Evolutionary conservation across 2,329 filamentous ascomycete genomes (phyloP).

Genomic region (Metarhizium guizhouense): DNA sequence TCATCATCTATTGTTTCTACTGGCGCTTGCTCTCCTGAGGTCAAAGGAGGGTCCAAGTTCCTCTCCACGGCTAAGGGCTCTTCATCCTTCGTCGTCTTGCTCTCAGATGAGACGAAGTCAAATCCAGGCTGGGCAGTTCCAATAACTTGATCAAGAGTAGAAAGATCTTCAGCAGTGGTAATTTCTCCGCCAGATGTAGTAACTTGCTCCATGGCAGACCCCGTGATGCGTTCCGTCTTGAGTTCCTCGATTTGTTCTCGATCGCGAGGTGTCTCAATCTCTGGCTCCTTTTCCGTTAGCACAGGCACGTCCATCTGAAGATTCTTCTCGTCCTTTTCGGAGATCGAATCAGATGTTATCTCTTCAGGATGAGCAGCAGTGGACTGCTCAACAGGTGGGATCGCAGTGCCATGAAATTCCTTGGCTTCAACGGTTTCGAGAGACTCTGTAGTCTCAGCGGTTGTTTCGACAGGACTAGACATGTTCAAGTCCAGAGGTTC

Average conservation of each 20-base stretch:
- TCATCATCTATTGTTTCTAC: neutral
- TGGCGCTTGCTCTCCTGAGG: neutral
- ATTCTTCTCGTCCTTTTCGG: conserved; percentile 8
- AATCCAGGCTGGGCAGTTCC: neutral
- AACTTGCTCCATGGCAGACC: neutral
- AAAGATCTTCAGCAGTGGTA: neutral
- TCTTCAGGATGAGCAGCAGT: conserved; percentile 4
- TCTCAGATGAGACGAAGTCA: conserved; percentile 1
- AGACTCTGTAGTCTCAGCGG: neutral
- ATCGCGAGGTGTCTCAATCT: neutral
- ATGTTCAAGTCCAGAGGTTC: neutral
- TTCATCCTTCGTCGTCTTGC: conserved; percentile 10
- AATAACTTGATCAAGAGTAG: neutral
- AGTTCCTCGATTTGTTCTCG: neutral
- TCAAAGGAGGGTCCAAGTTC: too few relatives aligned
- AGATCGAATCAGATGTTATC: neutral
- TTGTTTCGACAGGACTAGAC: neutral
- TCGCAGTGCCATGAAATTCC: neutral
- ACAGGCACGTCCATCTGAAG: conserved; percentile 6
- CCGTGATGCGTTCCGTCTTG: neutral
- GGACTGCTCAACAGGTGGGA: neutral
- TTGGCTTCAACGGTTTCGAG: neutral
- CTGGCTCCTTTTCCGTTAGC: neutral
- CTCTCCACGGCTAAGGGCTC: neutral
- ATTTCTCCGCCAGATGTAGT: neutral